Evolutionary conservation across 2,329 filamentous ascomycete species (phyloP), one percentile per base, ranked within the genome.

Genomic region (Sarocladium brachiariae): DNA sequence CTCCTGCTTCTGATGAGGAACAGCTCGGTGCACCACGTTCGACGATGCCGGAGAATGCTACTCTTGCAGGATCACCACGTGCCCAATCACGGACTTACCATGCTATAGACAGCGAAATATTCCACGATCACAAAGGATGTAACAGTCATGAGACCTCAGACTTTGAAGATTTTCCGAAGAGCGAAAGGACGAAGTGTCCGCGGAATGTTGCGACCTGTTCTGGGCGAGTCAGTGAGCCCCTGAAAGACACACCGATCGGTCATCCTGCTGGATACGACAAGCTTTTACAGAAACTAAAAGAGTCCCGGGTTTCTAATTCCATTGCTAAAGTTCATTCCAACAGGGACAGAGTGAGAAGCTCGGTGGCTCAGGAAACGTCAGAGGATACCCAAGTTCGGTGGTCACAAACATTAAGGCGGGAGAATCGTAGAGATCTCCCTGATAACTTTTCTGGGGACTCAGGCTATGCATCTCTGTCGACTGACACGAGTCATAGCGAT

Each of bases 401-500:
- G 25, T 8, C 7, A 9, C 43, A 47, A 16, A 3, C 24, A 3
- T n/a, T 14, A 18, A n/a, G 14, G 4, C n/a, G 21, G 5, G 16
- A 21, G 4, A 18, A 19, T 18, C 43, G 27, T 6, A 10, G 24
- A 21, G 27, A 13, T n/a, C 5, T 10, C 19, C 21, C 43, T 3
- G 13, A 19, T 4, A 33, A 47, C 16, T 7, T 18, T 14, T 39
- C 51, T 3, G 43, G 34, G 16, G 50, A 53, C 25, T 53, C 50
- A 27, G 50, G 52, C n/a, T 53, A 53, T 35, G 33, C n/a, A 2
- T 51, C 49, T 9, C 18, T 43, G 10, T 23, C 43, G 5, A 7
- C 25, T 18, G 30, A 37, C 11, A n/a, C 25, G 16, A 27, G 18
- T 8, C 19, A 37, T 11, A 19, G 4, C 23, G 31, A 37, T 16